Percentiles rank a stretch among this genome's conserved stretches.
These are phyloP conservation scores for Trametes punicea DNA, from an alignment of 768 basidiomycete species.

Conservation along the genomic window DNA sequence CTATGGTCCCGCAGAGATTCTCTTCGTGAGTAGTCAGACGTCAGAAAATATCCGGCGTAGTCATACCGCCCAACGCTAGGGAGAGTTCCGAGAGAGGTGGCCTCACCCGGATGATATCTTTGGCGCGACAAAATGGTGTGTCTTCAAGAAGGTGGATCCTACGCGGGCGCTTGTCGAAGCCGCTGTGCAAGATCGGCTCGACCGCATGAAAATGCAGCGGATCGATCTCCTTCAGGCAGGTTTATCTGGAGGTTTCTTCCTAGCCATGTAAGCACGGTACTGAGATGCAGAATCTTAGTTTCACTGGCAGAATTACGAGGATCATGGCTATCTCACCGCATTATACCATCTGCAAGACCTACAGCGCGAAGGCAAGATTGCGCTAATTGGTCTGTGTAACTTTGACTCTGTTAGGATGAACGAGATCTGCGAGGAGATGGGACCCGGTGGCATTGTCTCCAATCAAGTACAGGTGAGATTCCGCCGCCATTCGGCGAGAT, in stretches of 20 bases:
- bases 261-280: neutral
- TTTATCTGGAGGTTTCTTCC: neutral
- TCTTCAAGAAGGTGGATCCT: constrained; percentile 54
- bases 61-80: constrained; percentile 42
- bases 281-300: constrained; percentile 42
- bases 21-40: constrained; percentile 54
- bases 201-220: constrained; percentile 54
- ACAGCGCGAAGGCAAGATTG: constrained; percentile 56
- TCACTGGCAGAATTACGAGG: constrained; percentile 72
- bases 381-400: constrained; percentile 73
- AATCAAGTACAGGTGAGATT: constrained; percentile 75
- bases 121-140: constrained; percentile 86
- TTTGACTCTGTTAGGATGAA: constrained; percentile 74
- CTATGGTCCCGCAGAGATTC: constrained; percentile 79
- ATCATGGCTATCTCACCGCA: constrained; percentile 46
- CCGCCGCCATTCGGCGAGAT: no score
- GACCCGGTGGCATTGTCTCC: constrained; percentile 67
- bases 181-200: constrained; percentile 66
- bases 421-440: constrained; percentile 75
- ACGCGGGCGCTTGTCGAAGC: constrained; percentile 56
- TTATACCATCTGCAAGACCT: constrained; percentile 55
- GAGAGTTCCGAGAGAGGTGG: constrained; percentile 54
- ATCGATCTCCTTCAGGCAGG: constrained; percentile 73
- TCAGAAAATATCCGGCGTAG: neutral
- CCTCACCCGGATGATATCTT: constrained; percentile 42